Evolutionary conservation across 169 alveolate genomes (phyloP).

Genomic region (Plasmodium falciparum): DNA sequence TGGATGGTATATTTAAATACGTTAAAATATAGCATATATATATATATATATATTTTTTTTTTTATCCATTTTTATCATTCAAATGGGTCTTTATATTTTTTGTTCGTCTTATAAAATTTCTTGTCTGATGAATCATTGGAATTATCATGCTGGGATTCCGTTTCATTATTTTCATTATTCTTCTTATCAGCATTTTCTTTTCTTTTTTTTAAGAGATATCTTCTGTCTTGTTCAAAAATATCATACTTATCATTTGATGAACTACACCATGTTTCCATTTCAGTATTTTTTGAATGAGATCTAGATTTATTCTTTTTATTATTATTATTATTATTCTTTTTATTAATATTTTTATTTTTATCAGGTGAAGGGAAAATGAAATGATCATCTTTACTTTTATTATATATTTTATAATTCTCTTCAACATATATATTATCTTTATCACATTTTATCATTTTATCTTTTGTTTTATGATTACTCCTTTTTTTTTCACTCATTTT

Average conservation of each 20-base stretch:
- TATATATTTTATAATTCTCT: background rate
- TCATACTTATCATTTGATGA: slow-evolving; percentile 56
- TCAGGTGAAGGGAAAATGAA: slow-evolving; percentile 1
- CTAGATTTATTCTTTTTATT: too few species aligned
- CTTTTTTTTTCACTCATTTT: slow-evolving; percentile 5
- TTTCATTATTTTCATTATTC: too few species aligned
- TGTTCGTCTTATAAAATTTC: too few species aligned
- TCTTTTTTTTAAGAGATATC: slow-evolving; percentile 16
- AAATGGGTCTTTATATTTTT: too few species aligned
- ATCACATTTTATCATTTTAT: background rate
- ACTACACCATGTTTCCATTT: slow-evolving; percentile 71
- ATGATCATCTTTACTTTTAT: slow-evolving; percentile 7
- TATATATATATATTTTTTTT: too few species aligned
- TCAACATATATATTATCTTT: slow-evolving; percentile 11
- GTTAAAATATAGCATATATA: too few species aligned
- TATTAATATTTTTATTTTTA: slow-evolving; percentile 11
- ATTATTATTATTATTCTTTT: slow-evolving; percentile 12
- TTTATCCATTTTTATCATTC: too few species aligned
- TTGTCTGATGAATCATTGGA: too few species aligned
- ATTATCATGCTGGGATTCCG: too few species aligned
- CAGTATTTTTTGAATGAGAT: slow-evolving; percentile 24
- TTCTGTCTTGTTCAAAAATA: slow-evolving; percentile 61
- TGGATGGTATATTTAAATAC: too few species aligned
- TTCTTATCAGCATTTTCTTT: slow-evolving; percentile 1
- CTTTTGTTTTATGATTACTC: background rate